Evolutionary conservation across 345 rosid species (phyloP), one percentile per base, ranked within the genome.

Genomic region (sweet orange (Citrus sinensis)): DNA sequence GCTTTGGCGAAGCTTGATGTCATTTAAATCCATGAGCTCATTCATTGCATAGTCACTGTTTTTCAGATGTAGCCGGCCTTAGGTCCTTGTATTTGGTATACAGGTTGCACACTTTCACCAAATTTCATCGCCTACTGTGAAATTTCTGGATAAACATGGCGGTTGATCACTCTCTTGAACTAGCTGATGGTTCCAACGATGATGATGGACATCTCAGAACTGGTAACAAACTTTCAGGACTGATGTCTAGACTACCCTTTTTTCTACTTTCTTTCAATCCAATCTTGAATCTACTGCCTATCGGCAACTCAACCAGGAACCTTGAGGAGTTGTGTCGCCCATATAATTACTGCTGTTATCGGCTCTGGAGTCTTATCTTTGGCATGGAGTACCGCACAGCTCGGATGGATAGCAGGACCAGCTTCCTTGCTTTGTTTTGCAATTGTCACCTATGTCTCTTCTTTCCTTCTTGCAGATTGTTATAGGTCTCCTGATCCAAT

Each of bases 331-430:
- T 76, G 83, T 29, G 29, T 81, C 0, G 92, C 92, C 9, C 89
- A 89, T 79, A 86, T 89, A 67, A 87, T 89, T 4, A 87, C 92
- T 5, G 88, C 85, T 6, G 90, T 86, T 2, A 84, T 89, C 13
- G 90, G 92, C 9, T 69, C 90, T 6, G 90, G 92, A 59, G 89
- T 89, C 30, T 79, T 89, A 67, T 92, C 93, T 6, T 74, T 89
- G 76, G 90, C 93, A 46, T 92, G 96, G 96, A 81, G 89, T 17
- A 76, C 83, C 13, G 82, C 96, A 4, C 96, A 92, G 77, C 83
- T 92, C 11, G 96, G 96, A 30, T 92, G 96, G 96, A 83, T 92
- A 63, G 93, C 82, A 14, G 93, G 93, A 16, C 96, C 96, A 2
- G 34, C 64, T 30, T 46, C 75, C 32, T 30, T 90, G 76, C 82